These are phyloP conservation scores for Aechmea fasciata DNA, from an alignment of 176 grass and related monocot genomes.

Conservation along the genomic window DNA sequence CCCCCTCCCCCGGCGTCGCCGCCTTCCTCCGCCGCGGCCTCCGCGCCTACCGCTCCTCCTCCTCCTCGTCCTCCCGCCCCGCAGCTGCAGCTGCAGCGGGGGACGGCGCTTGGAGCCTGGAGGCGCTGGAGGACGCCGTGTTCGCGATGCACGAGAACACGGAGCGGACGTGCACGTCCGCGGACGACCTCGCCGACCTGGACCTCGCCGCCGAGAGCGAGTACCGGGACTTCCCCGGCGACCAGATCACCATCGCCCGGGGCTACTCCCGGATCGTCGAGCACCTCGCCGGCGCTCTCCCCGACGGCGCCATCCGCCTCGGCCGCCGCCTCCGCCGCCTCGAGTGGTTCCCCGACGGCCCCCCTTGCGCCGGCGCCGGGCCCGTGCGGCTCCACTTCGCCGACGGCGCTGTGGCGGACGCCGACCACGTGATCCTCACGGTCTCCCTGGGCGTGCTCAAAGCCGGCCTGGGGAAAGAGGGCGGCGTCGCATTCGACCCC, in stretches of 20 bases:
- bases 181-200: constrained; percentile 49
- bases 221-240: constrained; percentile 81
- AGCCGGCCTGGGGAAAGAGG: constrained; percentile 34
- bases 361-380: neutral
- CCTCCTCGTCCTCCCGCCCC: constrained; percentile 20
- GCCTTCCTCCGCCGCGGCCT: constrained; percentile 55
- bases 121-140: constrained; percentile 55
- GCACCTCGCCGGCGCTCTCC: constrained; percentile 36
- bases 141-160: constrained; percentile 53
- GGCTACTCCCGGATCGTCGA: constrained; percentile 65
- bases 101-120: constrained; percentile 19
- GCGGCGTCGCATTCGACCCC: constrained; percentile 54
- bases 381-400: constrained; percentile 56
- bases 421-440: constrained; percentile 71
- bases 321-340: constrained; percentile 36
- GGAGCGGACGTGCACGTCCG: constrained; percentile 56
- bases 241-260: constrained; percentile 67
- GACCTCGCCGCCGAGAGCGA: constrained; percentile 68
- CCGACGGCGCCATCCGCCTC: constrained; percentile 34
- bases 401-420: constrained; percentile 19
- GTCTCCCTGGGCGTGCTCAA: constrained; percentile 83
- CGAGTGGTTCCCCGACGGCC: constrained; percentile 37
- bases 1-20: constrained; percentile 19
- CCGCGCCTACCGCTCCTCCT: constrained; percentile 33
- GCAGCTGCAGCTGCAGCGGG: neutral